Base-by-base conservation (phyloP, 2,329 filamentous ascomycete species). In the Colletotrichum trifolii region DNA sequence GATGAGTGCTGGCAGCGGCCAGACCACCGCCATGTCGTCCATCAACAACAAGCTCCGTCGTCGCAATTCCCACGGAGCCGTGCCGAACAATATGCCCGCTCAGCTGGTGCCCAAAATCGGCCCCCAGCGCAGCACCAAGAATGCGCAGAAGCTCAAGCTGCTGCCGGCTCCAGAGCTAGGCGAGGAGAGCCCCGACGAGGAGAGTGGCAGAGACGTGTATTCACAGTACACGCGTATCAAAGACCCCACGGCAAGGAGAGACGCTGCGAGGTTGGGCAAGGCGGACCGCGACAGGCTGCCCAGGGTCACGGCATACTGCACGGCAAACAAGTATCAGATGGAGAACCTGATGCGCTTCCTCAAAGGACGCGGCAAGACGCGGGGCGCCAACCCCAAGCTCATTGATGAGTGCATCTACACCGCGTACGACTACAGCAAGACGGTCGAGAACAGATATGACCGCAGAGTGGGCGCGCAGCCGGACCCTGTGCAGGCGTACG, bases 341-440 rank as follows among this genome's bases (percentile, higher is more conserved):
- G 95, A 98, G 40, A 90, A 90, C 4, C 81, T 98, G 67, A 92
- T 97, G 87, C 90, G 91, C 48, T 99, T 95, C 74, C 81, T 99
- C 67, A 99, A 99, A 76, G 92, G 93, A 36, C 87, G 92, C 64
- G 86, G 87, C 49, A 93, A 92, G 77, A 87, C 87, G 38, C 87
- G 92, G 71, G 92, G 93, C 15, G 89, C 94, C 13, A 91, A 89
- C 66, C 95, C 96, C 1, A 98, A 97, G 78, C 81, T 96, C 63
- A 97, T 97, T 71, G 96, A 99, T 76, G 96, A 99, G 78, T 99
- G 96, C 77, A 93, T 99, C 71, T 99, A 99, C 79, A 93, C 95
- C 10, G 93, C 95, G 0, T 99, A 97, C 77, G 90, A 89, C 72
- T 97, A 97, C 76, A 83, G 84, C 46, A 84, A 87, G 59, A 71